phyloP scores from a whole-genome alignment of 192 early-diverging fungal species.

The Coemansia sp. region DNA sequence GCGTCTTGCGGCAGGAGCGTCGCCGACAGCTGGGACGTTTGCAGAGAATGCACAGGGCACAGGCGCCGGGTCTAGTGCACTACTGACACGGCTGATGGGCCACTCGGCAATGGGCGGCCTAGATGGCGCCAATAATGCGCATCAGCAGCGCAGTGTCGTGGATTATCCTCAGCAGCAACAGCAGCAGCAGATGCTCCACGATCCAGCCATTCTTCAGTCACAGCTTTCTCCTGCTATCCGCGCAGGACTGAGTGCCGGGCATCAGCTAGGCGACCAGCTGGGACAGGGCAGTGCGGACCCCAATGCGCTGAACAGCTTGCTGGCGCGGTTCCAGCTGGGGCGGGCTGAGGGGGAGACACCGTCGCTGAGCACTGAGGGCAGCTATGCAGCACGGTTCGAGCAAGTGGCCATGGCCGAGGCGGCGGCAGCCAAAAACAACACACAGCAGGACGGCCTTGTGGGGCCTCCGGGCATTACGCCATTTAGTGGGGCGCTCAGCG shows the following conservation, averaged over 20 bases:
- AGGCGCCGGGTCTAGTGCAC: conserved; percentile 3
- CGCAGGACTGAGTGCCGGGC: no score
- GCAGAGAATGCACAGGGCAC: conserved; percentile 3
- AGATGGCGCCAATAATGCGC: no score
- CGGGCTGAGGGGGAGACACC: not conserved
- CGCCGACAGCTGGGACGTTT: not conserved
- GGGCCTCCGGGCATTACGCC: no score
- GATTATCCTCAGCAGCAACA: no score
- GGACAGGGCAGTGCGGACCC: conserved; percentile 25
- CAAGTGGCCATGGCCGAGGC: no score
- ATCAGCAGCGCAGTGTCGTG: no score
- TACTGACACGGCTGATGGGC: conserved; percentile 35
- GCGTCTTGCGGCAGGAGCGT: conserved; percentile 1
- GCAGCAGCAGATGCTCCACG: conserved; percentile 8
- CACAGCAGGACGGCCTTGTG: no score
- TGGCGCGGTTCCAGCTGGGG: conserved; percentile 30
- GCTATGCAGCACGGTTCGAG: no score
- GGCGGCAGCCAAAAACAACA: no score
- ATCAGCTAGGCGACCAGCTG: conserved; percentile 12
- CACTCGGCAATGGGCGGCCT: no score
- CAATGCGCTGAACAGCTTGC: conserved; percentile 30
- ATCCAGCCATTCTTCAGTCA: conserved; percentile 17
- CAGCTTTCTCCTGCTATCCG: no score
- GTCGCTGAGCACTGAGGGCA: not conserved
- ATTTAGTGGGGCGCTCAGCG: no score